Base-by-base conservation (phyloP, 2,329 filamentous ascomycete species). In the Niveomyces coronatus region DNA sequence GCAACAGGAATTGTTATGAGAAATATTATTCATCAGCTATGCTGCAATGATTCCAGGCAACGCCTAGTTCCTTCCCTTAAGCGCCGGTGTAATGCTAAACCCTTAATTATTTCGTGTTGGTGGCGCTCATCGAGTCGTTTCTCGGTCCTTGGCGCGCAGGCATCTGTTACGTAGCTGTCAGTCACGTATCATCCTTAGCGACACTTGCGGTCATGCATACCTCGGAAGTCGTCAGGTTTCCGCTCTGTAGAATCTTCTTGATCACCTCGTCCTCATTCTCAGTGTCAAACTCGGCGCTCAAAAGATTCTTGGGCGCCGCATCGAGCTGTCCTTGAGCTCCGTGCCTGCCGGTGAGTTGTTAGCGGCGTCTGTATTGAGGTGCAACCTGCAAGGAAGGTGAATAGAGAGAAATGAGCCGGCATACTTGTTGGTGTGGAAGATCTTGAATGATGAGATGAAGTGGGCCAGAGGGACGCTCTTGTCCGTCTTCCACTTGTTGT, bases 371-470 rank as follows among this genome's bases (percentile, higher is more conserved):
- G n/a, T 9, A 11, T 15, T 23, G 35, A 13, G 16, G 11, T 15
- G 28, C 17, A 27, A 9, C 9, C 22, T n/a, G 1, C 13, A 17
- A 19, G 36, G n/a, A n/a, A n/a, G n/a, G 10, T n/a, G n/a, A n/a
- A n/a, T n/a, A n/a, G n/a, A n/a, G n/a, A n/a, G 8, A 16, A 31
- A 35, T 33, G n/a, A n/a, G n/a, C n/a, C n/a, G n/a, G 68, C 83
- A 66, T 72, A 95, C 88, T 81, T 83, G 68, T 93, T 84, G 24
- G 87, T 94, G 30, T 82, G 68, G 54, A 94, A 94, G 54, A 98
- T 71, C 71, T 94, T 85, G 71, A 85, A 96, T 7, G 82, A 73
- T 42, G 80, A 85, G 40, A 96, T 74, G 40, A 98, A 88, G 53
- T 95, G 79, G 2, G 84, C 74, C 33, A 96, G 66, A 26, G 91